Base-by-base conservation (phyloP, 2,329 filamentous ascomycete species). In the Alternaria sp. region DNA sequence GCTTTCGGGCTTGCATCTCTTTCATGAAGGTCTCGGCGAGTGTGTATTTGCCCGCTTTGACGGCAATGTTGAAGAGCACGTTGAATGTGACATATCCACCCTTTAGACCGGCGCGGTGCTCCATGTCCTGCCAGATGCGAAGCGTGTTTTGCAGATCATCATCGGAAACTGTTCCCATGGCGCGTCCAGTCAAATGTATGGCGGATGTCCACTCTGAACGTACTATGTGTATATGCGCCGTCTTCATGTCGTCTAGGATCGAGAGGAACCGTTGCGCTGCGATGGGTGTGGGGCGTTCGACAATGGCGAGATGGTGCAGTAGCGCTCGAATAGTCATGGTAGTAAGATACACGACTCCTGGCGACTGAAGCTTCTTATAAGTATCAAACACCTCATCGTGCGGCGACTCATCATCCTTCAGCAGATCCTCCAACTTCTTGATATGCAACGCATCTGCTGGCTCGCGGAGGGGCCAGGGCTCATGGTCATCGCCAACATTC, bases 71-170 rank as follows among this genome's bases (percentile, higher is more conserved):
- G 71, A 97, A 97, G 12, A 99, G 86, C 50, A 97, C 91, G 75
- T 96, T 97, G 80, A 99, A 96, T 0, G 95, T 97, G n/a, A 94
- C 90, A 53, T 88, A 85, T 70, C 91, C 92, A 37, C 87, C 90
- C 69, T 82, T 82, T 14, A 93, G 79, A 1, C 87, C 86, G 2
- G 89, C 89, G 5, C 88, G 82, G 50, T 87, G 85, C 79, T 99
- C 96, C 94, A 98, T 98, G 72, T 96, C 89, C 68, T 88, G 89
- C 94, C 95, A 99, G 23, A 96, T 80, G 51, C 88, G 87, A 49
- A 99, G 83, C 0, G 92, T 90, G 6, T 88, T 86, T 78, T 92
- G 84, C 46, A 92, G 79, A 77, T 94, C 86, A 44, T 85, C 73
- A 47, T 86, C 83, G 49, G 87, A 85, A 43, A 89, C 83, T 11